Evolutionary conservation across 352 stramenopile species (phyloP).

Genomic region (Phytophthora constricta): DNA sequence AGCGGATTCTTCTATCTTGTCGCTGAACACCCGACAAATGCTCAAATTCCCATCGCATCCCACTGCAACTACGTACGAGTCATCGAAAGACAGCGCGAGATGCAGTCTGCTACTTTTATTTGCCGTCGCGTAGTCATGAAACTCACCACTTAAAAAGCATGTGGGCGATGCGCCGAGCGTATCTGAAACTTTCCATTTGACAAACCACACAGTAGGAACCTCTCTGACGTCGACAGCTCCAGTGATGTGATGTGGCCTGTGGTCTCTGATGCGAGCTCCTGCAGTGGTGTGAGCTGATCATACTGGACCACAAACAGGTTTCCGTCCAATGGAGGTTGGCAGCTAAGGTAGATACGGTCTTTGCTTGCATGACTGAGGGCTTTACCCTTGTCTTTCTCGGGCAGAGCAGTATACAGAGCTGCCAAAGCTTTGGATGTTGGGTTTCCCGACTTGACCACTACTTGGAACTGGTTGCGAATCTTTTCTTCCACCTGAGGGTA

Average conservation of each 20-base stretch:
- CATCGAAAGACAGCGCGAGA: constrained; percentile 82
- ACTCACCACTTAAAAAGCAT: constrained; percentile 79
- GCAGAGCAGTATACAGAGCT: constrained; percentile 44
- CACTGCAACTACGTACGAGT: constrained; percentile 75
- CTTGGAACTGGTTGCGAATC: constrained; percentile 55
- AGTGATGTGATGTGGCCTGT: constrained; percentile 48
- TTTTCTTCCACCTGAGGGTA: constrained; percentile 54
- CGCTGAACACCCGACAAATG: constrained; percentile 63
- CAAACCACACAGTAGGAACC: constrained; percentile 80
- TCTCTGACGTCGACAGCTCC: constrained; percentile 50
- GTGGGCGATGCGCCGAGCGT: constrained; percentile 50
- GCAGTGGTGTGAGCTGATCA: constrained; percentile 33
- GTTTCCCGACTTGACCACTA: constrained; percentile 37
- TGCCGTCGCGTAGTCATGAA: constrained; percentile 64
- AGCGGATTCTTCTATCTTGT: constrained; percentile 58
- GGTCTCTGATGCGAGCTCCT: constrained; percentile 54
- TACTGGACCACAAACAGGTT: constrained; percentile 47
- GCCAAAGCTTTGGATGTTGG: constrained; percentile 38
- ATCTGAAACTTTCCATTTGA: constrained; percentile 87
- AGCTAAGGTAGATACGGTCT: constrained; percentile 57
- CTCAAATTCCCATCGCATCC: constrained; percentile 83
- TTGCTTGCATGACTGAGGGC: constrained; percentile 13
- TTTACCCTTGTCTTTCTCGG: constrained; percentile 36
- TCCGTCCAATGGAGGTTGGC: constrained; percentile 40
- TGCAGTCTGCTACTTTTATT: constrained; percentile 28